Evolutionary conservation across 2,329 filamentous ascomycete species (phyloP), one percentile per base, ranked within the genome.

Genomic region (Zalaria sp.): DNA sequence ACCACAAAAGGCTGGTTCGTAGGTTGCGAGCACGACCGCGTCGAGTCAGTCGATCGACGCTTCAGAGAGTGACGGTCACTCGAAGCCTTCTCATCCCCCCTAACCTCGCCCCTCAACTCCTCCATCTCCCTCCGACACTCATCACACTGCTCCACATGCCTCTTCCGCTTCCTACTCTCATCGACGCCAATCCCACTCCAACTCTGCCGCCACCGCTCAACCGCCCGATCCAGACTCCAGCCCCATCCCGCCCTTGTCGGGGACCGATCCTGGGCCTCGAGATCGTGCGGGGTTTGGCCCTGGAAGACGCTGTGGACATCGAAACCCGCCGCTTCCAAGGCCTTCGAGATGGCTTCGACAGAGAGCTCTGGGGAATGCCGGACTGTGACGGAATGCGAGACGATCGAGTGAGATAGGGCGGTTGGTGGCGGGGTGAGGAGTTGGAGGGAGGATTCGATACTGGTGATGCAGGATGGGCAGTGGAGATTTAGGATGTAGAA

Each of bases 401-500:
- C 72, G 46, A 85, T 73, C 48, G 82, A 84, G 45, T 79, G 73
- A 47, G 78, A 80, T 27, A 84, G 72, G 63, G 73, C 77, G 42
- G 56, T 49, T 54, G 66, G 64, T 66, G 63, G 53, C 56, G 72
- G 62, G 53, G 67, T 44, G 57, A 73, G 58, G 5, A 52, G 49
- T 31, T 51, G 65, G 44, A 86, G 62, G 45, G 72, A 68, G 41
- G 71, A 64, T 53, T 76, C 69, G 54, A 87, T 84, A 49, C 71
- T 68, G 31, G 73, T 71, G 39, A 84, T 75, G 57, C 82, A 87
- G 46, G 80, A 82, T 9, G 81, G 77, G 62, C 82, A 86, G 61
- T 87, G 82, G n/a, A 87, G 68, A 58, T 87, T 86, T 47, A 71
- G 74, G 50, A 87, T 66, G 46, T 85, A 68, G 53, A 81, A 76